A percentile compares a stretch with the other conserved stretches of the same genome.
These are phyloP conservation scores for Plasmodium inui DNA, from an alignment of 169 alveolate species.

Conservation along the genomic window DNA sequence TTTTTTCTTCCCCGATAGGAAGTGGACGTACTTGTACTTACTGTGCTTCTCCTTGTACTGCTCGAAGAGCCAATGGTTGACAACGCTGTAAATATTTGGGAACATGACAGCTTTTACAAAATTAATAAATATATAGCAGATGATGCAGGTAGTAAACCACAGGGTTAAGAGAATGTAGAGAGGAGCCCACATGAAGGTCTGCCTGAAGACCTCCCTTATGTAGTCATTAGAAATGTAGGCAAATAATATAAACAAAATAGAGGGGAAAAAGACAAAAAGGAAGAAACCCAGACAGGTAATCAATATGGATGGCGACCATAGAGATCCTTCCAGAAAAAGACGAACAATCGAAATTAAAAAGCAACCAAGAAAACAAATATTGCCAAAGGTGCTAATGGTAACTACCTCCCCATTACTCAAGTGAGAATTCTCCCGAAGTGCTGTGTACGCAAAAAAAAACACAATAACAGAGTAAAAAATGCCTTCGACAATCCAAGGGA, in stretches of 20 bases:
- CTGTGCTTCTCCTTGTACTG: constrained; percentile 71
- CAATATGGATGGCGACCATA: constrained; percentile 77
- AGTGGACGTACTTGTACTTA: constrained; percentile 24
- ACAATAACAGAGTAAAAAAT: constrained; percentile 60
- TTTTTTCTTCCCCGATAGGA: constrained; percentile 22
- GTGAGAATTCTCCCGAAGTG: constrained; percentile 72
- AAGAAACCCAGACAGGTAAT: constrained; percentile 56
- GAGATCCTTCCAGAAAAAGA: constrained; percentile 77
- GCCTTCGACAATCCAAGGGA: constrained; percentile 68
- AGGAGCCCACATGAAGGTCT: constrained; percentile 78
- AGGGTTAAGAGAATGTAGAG: constrained; percentile 78
- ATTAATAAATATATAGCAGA: constrained; percentile 68
- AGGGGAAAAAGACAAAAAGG: constrained; percentile 77
- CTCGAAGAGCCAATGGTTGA: constrained; percentile 78
- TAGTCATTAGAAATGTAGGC: constrained; percentile 76
- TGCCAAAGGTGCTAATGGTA: constrained; percentile 80
- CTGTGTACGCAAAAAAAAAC: constrained; percentile 64
- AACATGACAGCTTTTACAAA: constrained; percentile 77
- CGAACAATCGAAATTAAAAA: constrained; percentile 81
- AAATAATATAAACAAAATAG: constrained; percentile 66
- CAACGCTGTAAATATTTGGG: constrained; percentile 77
- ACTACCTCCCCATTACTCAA: constrained; percentile 73
- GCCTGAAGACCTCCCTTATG: constrained; percentile 77
- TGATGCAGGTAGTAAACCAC: constrained; percentile 80
- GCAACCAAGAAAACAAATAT: constrained; percentile 77